Evolutionary conservation across 208 protist genomes (phyloP).

Genomic region (Jaenimonas drosophilae): DNA sequence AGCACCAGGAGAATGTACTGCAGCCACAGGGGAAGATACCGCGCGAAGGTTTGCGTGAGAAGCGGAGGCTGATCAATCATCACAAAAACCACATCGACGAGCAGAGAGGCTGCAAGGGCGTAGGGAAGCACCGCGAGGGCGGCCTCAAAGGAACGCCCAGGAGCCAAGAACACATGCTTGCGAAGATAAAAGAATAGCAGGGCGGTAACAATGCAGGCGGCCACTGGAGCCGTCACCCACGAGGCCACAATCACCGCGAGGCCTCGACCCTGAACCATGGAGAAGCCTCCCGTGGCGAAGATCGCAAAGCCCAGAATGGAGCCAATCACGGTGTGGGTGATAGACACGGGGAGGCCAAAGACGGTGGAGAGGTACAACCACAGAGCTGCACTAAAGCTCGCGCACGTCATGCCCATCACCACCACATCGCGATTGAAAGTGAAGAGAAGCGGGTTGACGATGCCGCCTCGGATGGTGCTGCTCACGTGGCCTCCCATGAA

Average conservation of each 20-base stretch:
- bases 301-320: slow-evolving; percentile 69
- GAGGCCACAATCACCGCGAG: slow-evolving; percentile 58
- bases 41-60: slow-evolving; percentile 40
- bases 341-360: slow-evolving; percentile 71
- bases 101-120: slow-evolving; percentile 48
- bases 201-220: slow-evolving; percentile 42
- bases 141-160: slow-evolving; percentile 43
- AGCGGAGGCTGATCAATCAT: slow-evolving; percentile 69
- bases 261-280: slow-evolving; percentile 33
- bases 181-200: slow-evolving; percentile 47
- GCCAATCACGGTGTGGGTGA: slow-evolving; percentile 77
- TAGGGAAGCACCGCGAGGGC: slow-evolving; percentile 51
- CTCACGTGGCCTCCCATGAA: slow-evolving; percentile 81
- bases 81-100: slow-evolving; percentile 63
- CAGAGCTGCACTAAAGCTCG: slow-evolving; percentile 46
- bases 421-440: slow-evolving; percentile 44
- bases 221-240: slow-evolving; percentile 63
- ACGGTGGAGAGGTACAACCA: slow-evolving; percentile 79
- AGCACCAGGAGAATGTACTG: slow-evolving; percentile 39
- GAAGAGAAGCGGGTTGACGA: slow-evolving; percentile 63
- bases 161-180: slow-evolving; percentile 48
- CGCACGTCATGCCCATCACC: slow-evolving; percentile 70
- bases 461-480: slow-evolving; percentile 60
- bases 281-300: slow-evolving; percentile 37
- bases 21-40: slow-evolving; percentile 25